phyloP scores from a whole-genome alignment of 192 early-diverging fungal genomes.

The Coemansia brasiliensis region DNA sequence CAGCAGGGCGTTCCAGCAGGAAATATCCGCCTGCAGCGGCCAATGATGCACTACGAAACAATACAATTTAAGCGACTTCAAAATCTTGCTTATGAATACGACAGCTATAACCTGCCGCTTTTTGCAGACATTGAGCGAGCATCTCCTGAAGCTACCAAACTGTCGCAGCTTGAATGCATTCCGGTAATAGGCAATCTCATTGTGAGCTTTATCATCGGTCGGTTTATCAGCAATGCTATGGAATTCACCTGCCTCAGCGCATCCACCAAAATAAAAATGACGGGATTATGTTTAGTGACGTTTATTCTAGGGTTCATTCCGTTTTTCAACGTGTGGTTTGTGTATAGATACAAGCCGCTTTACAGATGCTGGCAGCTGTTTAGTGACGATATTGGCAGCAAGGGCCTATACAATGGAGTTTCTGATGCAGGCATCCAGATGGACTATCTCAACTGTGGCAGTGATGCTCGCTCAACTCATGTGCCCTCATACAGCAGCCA shows the following conservation, averaged over 20 bases:
- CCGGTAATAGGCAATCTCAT: constrained; percentile 45
- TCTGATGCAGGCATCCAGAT: constrained; percentile 21
- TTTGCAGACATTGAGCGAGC: constrained; percentile 17
- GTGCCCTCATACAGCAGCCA: background rate
- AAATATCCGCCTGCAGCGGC: constrained; percentile 17
- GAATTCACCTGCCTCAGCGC: constrained; percentile 25
- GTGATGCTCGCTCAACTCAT: background rate
- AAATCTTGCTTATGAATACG: constrained; percentile 32
- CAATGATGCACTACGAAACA: constrained; percentile 36
- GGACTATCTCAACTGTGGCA: constrained; percentile 14
- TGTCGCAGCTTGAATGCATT: constrained; percentile 46
- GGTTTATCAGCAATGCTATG: constrained; percentile 23
- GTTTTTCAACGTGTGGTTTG: constrained; percentile 41
- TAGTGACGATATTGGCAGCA: constrained; percentile 34
- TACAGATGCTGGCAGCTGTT: constrained; percentile 40
- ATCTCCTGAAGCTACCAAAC: constrained; percentile 41
- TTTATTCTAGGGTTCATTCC: constrained; percentile 44
- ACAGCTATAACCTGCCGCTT: constrained; percentile 45
- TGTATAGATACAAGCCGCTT: constrained; percentile 32
- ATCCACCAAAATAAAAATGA: constrained; percentile 24
- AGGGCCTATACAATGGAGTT: constrained; percentile 32
- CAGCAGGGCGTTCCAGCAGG: constrained; percentile 3
- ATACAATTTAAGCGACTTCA: constrained; percentile 33
- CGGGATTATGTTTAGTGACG: constrained; percentile 8
- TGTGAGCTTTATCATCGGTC: constrained; percentile 18